Evolutionary conservation across 306 rosid species (phyloP).

Genomic region (Mimosa pudica): DNA sequence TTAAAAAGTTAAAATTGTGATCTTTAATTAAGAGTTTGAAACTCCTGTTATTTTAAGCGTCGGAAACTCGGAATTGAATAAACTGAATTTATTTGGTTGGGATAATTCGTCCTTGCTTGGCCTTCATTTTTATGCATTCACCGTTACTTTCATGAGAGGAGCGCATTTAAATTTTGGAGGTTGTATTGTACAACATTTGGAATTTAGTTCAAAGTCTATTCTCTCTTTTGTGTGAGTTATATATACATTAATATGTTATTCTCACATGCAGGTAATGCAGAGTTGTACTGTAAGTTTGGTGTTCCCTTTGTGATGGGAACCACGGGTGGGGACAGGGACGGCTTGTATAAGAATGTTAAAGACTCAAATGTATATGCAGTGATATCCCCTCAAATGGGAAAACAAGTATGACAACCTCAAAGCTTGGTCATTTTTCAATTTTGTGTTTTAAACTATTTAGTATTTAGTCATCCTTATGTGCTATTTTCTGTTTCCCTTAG

Average conservation of each 20-base stretch:
- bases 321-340: constrained; percentile 88
- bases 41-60: constrained; percentile 12
- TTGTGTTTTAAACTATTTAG: neutral
- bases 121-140: constrained; percentile 14
- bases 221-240: neutral
- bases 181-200: constrained; percentile 4
- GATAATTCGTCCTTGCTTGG: constrained; percentile 14
- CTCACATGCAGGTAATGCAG: constrained; percentile 71
- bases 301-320: constrained; percentile 98
- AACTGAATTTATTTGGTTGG: constrained; percentile 15
- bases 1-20: neutral
- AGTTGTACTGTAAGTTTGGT: constrained; percentile 75
- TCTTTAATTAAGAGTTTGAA: neutral
- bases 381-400: constrained; percentile 97
- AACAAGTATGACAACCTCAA: constrained; percentile 58
- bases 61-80: constrained; percentile 14
- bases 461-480: constrained; percentile 38
- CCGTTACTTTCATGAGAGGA: constrained; percentile 12
- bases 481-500: constrained; percentile 42
- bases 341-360: constrained; percentile 66
- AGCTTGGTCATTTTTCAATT: constrained; percentile 8
- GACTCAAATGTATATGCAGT: constrained; percentile 77
- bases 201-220: constrained; percentile 21
- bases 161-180: constrained; percentile 16
- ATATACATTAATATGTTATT: neutral